These are phyloP conservation scores for Candida glaebosa DNA, from an alignment of 805 yeast species.

Conservation along the genomic window DNA sequence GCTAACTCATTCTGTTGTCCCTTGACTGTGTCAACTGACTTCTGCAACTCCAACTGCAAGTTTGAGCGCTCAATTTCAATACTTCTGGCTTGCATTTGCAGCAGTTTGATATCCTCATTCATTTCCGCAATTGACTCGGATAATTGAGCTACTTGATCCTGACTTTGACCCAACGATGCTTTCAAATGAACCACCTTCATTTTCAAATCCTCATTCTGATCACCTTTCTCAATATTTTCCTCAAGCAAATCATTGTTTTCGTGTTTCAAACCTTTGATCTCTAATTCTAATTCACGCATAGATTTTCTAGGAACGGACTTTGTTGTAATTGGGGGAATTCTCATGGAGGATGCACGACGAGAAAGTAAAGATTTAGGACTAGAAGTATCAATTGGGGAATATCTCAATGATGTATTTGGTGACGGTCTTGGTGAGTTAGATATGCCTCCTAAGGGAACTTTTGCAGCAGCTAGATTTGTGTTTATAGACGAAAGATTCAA, in stretches of 20 bases:
- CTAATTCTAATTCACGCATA: not conserved
- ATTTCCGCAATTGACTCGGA: conserved; percentile 4
- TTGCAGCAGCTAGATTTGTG: not conserved
- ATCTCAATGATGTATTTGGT: not conserved
- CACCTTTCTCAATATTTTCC: not conserved
- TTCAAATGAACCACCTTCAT: not conserved
- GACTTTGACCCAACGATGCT: not conserved
- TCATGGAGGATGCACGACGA: not conserved
- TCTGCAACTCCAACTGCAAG: not conserved
- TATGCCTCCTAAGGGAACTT: not conserved
- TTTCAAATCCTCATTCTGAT: conserved; percentile 2
- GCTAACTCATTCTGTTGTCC: not conserved
- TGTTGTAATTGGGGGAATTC: not conserved
- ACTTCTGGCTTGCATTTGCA: not conserved
- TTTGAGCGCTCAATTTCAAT: not conserved
- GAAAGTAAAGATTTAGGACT: conserved; percentile 5
- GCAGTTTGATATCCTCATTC: not conserved
- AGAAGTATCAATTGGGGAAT: not conserved
- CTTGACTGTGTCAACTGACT: not conserved
- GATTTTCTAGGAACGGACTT: not conserved
- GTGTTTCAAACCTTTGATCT: not conserved
- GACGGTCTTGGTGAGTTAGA: not conserved
- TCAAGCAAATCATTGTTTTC: not conserved
- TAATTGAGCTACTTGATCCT: not conserved
- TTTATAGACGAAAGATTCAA: not conserved